Percentiles rank a stretch among this genome's conserved stretches.
These are phyloP conservation scores for Coniosporium uncinatum DNA, from an alignment of 2,329 filamentous ascomycete species.

Conservation along the genomic window DNA sequence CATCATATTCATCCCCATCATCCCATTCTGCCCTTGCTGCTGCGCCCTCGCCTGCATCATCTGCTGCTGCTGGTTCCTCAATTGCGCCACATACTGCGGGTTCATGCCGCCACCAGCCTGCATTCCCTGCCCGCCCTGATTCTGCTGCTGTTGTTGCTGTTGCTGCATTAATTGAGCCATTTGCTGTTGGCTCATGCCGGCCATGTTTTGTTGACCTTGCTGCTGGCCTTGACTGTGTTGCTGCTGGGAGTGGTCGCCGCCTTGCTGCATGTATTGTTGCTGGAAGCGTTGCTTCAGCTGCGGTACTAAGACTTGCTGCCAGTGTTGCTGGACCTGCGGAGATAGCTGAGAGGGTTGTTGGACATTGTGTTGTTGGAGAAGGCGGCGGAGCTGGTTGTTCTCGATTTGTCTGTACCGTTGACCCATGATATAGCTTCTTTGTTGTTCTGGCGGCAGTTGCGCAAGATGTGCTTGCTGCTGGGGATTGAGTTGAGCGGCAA, in stretches of 20 bases:
- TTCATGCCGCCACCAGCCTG: constrained; percentile 10
- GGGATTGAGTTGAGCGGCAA: too few species aligned
- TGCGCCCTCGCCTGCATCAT: neutral
- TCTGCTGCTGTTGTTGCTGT: constrained; percentile 12
- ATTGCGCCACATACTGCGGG: constrained; percentile 2
- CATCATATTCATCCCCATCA: constrained; percentile 4
- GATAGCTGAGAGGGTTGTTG: constrained; percentile 5
- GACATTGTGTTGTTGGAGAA: constrained; percentile 7
- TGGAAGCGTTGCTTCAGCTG: constrained; percentile 5
- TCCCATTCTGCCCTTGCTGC: neutral
- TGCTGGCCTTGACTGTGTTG: constrained; percentile 15
- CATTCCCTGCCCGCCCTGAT: constrained; percentile 3
- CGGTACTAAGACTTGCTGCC: neutral
- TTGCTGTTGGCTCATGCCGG: constrained; percentile 19
- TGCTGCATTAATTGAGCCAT: constrained; percentile 17
- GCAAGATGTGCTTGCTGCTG: constrained; percentile 7
- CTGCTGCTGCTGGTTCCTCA: neutral
- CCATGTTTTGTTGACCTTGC: constrained; percentile 12
- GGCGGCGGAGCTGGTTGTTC: constrained; percentile 11
- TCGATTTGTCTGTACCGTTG: constrained; percentile 11
- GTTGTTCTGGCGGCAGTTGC: too few species aligned
- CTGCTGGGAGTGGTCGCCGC: constrained; percentile 10
- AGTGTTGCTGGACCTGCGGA: neutral
- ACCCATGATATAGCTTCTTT: too few species aligned
- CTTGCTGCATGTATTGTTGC: constrained; percentile 16